Conservation (phyloP, 1,139 yeast species). For the Nematodospora anomalae region DNA sequence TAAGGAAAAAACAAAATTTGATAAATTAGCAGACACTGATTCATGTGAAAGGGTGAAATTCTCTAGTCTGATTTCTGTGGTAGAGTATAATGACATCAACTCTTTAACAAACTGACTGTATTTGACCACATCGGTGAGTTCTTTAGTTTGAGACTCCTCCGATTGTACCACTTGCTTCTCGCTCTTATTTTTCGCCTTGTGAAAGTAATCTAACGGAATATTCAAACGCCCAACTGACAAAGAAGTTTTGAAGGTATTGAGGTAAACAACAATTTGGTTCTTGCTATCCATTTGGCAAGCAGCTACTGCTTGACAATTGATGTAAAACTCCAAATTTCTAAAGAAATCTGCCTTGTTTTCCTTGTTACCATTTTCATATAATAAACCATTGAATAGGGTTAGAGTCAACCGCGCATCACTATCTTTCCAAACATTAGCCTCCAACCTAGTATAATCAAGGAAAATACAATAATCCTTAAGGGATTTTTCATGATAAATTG, state of each 20-base stretch:
- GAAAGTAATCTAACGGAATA: slow-evolving; percentile 26
- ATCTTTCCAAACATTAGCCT: slow-evolving; percentile 20
- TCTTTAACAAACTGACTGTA: slow-evolving; percentile 11
- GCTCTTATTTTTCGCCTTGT: slow-evolving; percentile 1
- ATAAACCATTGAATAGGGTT: slow-evolving; percentile 32
- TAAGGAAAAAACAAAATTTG: slow-evolving; percentile 23
- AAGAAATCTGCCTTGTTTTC: slow-evolving; percentile 21
- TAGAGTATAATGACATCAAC: slow-evolving; percentile 14
- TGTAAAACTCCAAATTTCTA: slow-evolving; percentile 32
- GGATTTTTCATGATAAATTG: slow-evolving; percentile 21
- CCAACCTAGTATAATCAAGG: slow-evolving; percentile 35
- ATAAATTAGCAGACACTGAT: slow-evolving; percentile 16
- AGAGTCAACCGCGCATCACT: slow-evolving; percentile 24
- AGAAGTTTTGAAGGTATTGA: slow-evolving; percentile 21
- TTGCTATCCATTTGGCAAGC: slow-evolving; percentile 21
- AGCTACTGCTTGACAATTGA: slow-evolving; percentile 27
- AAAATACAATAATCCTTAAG: slow-evolving; percentile 20
- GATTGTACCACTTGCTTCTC: background rate
- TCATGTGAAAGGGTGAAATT: slow-evolving; percentile 29
- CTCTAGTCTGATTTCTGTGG: slow-evolving; percentile 28
- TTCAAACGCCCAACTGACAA: slow-evolving; percentile 27
- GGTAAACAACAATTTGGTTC: slow-evolving; percentile 12
- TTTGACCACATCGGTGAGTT: slow-evolving; percentile 10
- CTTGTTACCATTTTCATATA: slow-evolving; percentile 21
- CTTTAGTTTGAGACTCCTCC: background rate